Base-by-base conservation (phyloP, 2,329 filamentous ascomycete genomes). In the Daldinia sp. region DNA sequence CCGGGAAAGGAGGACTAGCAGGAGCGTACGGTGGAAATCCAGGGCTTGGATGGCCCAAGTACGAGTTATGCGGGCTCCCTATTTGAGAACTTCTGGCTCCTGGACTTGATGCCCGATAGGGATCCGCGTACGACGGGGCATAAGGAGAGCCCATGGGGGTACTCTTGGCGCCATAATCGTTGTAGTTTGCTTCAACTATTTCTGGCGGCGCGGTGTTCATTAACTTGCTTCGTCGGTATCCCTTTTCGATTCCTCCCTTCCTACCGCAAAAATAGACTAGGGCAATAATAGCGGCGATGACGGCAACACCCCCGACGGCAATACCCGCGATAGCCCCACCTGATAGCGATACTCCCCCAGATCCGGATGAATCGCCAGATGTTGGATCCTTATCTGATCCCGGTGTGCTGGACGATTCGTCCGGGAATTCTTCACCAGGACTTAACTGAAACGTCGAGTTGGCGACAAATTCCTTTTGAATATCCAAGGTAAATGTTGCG, bases 261-360 rank as follows among this genome's bases (percentile, higher is more conserved):
- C 81, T 75, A 13, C 82, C 81, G 53, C 79, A 83, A 43, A 84
- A 68, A 52, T 83, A 84, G 51, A 87, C 68, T 4, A 87, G 70
- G 0, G 73, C 77, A 7, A 81, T 77, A 8, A 78, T 81, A 0
- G 82, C 65, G 15, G 80, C 62, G 3, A 85, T 53, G 1, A 82
- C 75, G 1, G 80, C 82, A 0, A 81, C 76, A 1, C 73, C 75
- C 21, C 86, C 85, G 32, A 90, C 78, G 0, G 79, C 80, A 27
- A 90, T 87, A 3, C 87, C 87, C 0, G 84, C 86, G 25, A 89
- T 88, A 2, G 82, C 83, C 3, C 85, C 85, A 0, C 73, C 56
- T 29, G 77, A 76, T 4, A 81, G 71, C 58, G 5, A 71, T 72
- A 19, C 78, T 64, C 15, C 53, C 35, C 29, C 54, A 23, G 17